phyloP scores from a whole-genome alignment of 1,139 yeast genomes.

The Groenewaldozyma auringiensis region DNA sequence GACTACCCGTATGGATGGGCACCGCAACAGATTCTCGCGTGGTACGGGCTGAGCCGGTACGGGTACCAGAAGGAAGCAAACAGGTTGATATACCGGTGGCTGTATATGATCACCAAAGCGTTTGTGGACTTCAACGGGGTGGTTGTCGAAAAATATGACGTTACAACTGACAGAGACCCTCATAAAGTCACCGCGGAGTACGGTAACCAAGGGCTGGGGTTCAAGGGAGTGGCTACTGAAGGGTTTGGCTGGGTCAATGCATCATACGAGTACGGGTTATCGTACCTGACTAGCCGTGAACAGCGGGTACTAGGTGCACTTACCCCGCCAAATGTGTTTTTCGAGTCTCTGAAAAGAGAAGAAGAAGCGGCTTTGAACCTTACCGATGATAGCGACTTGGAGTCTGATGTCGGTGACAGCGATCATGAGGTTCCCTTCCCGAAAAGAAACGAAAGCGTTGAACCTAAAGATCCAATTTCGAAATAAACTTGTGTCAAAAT shows the following conservation, averaged over 20 bases:
- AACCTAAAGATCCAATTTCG: neutral
- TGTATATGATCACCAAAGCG: conserved; percentile 80
- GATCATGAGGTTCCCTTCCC: neutral
- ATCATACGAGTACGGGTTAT: conserved; percentile 67
- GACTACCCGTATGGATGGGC: conserved; percentile 99
- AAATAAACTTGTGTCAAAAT: too few relatives aligned
- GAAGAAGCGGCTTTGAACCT: conserved; percentile 1
- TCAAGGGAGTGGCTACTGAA: conserved; percentile 90
- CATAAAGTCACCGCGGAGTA: conserved; percentile 94
- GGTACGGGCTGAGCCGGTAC: conserved; percentile 77
- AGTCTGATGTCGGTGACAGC: neutral
- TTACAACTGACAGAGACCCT: conserved; percentile 73
- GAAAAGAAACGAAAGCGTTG: neutral
- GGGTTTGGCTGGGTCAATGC: conserved; percentile 97
- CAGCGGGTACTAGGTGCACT: conserved; percentile 73
- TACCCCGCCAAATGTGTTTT: conserved; percentile 70
- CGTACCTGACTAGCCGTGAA: conserved; percentile 61
- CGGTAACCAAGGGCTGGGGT: conserved; percentile 92
- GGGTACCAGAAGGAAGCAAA: conserved; percentile 61
- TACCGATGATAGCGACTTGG: neutral
- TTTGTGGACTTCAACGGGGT: conserved; percentile 93
- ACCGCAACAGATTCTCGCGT: conserved; percentile 91
- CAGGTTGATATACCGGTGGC: conserved; percentile 80
- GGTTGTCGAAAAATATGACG: conserved; percentile 93
- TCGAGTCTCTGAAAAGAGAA: conserved; percentile 23